phyloP scores from a whole-genome alignment of 805 yeast species.

The Candida succiphila region DNA sequence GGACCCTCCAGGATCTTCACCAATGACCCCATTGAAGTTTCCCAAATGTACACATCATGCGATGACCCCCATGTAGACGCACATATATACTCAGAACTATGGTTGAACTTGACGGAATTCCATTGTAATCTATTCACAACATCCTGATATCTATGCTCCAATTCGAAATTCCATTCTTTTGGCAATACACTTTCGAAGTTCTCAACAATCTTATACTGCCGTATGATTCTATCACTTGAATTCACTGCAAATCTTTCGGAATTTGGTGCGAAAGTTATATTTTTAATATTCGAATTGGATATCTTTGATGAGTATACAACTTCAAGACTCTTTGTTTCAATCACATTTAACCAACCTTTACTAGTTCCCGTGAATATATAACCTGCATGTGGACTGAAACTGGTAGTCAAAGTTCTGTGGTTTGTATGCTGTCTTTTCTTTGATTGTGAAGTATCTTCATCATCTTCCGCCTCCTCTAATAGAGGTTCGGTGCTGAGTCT shows the following conservation, averaged over 20 bases:
- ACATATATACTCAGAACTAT: constrained; percentile 72
- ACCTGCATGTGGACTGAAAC: constrained; percentile 43
- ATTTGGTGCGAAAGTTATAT: constrained; percentile 46
- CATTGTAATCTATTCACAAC: constrained; percentile 83
- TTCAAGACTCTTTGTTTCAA: constrained; percentile 17
- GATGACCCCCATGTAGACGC: constrained; percentile 86
- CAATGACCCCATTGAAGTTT: constrained; percentile 77
- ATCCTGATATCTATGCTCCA: constrained; percentile 81
- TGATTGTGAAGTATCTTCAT: constrained; percentile 5
- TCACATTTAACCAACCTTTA: constrained; percentile 64
- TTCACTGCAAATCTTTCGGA: constrained; percentile 61
- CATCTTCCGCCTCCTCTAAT: constrained; percentile 8
- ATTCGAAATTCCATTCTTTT: constrained; percentile 32
- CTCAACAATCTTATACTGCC: constrained; percentile 46
- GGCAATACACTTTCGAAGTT: constrained; percentile 18
- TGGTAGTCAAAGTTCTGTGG: constrained; percentile 39
- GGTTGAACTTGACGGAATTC: constrained; percentile 71
- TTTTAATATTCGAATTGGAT: constrained; percentile 65
- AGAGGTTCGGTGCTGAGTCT: constrained; percentile 11
- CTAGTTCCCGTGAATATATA: constrained; percentile 68
- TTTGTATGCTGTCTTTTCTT: constrained; percentile 15
- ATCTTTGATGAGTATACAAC: constrained; percentile 37
- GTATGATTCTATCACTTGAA: constrained; percentile 65
- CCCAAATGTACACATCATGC: constrained; percentile 90
- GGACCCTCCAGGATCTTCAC: constrained; percentile 87